phyloP scores from a whole-genome alignment of 768 basidiomycete species.

The Boletus reticuloceps region DNA sequence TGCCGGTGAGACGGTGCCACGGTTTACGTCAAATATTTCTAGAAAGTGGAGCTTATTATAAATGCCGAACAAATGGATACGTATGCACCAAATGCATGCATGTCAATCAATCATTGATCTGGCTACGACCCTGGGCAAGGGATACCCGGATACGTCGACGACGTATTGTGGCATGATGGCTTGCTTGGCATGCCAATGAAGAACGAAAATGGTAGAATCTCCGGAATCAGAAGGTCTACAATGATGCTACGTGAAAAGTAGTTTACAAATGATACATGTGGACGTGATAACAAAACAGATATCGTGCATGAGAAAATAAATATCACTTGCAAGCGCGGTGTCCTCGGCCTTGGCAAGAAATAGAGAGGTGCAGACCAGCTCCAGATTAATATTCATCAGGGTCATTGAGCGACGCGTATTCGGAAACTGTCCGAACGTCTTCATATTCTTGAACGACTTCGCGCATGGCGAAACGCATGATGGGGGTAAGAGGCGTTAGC shows the following conservation, averaged over 20 bases:
- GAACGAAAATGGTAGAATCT: too few relatives aligned
- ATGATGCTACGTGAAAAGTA: neutral
- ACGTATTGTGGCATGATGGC: too few relatives aligned
- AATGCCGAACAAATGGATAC: too few relatives aligned
- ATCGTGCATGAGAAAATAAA: constrained; percentile 9
- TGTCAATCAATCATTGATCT: too few relatives aligned
- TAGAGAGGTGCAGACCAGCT: constrained; percentile 1
- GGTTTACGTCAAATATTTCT: too few relatives aligned
- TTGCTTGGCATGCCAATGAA: too few relatives aligned
- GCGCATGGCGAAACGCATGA: constrained; percentile 82
- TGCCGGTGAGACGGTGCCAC: too few relatives aligned
- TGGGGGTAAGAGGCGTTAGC: constrained; percentile 72
- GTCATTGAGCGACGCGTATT: constrained; percentile 70
- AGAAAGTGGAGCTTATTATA: too few relatives aligned
- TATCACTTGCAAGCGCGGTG: neutral
- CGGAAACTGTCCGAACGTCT: constrained; percentile 69
- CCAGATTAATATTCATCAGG: constrained; percentile 63
- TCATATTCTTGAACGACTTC: constrained; percentile 83
- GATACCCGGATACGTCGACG: too few relatives aligned
- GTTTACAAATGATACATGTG: constrained; percentile 6
- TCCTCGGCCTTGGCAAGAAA: neutral
- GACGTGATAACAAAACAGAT: neutral
- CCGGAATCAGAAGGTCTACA: too few relatives aligned
- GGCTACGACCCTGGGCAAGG: too few relatives aligned
- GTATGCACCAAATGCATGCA: too few relatives aligned